phyloP scores from a whole-genome alignment of 768 basidiomycete species.

The Termitomyces sp. region DNA sequence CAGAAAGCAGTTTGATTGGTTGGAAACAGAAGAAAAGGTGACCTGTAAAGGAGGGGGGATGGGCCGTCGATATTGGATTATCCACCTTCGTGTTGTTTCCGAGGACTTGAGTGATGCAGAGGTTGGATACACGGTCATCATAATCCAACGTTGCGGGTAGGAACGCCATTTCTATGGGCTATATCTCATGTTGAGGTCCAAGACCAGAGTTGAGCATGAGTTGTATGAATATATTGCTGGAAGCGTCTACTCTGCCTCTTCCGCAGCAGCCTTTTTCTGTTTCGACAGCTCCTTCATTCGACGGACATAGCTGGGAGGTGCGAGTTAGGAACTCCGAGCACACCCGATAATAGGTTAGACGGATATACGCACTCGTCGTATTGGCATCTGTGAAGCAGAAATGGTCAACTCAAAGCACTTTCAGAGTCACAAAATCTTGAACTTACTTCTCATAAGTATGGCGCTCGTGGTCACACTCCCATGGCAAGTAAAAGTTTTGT shows the following conservation, averaged over 20 bases:
- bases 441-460: slow-evolving; percentile 84
- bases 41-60: slow-evolving; percentile 23
- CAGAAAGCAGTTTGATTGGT: slow-evolving; percentile 48
- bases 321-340: slow-evolving; percentile 6
- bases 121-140: background rate
- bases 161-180: background rate
- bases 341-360: background rate
- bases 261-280: slow-evolving; percentile 49
- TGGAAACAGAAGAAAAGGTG: slow-evolving; percentile 31
- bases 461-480: slow-evolving; percentile 90
- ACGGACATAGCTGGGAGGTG: slow-evolving; percentile 66
- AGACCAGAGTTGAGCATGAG: background rate
- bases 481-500: slow-evolving; percentile 76
- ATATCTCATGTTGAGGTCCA: background rate
- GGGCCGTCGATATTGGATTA: slow-evolving; percentile 10
- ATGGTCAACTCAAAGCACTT: background rate
- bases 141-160: background rate
- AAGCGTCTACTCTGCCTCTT: slow-evolving; percentile 28
- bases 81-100: background rate
- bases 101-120: background rate
- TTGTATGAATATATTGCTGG: slow-evolving; percentile 7
- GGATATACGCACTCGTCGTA: slow-evolving; percentile 81
- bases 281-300: slow-evolving; percentile 84
- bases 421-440: background rate
- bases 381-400: slow-evolving; percentile 63